Evolutionary conservation across 345 rosid species (phyloP).

Genomic region (Mercurialis annua): DNA sequence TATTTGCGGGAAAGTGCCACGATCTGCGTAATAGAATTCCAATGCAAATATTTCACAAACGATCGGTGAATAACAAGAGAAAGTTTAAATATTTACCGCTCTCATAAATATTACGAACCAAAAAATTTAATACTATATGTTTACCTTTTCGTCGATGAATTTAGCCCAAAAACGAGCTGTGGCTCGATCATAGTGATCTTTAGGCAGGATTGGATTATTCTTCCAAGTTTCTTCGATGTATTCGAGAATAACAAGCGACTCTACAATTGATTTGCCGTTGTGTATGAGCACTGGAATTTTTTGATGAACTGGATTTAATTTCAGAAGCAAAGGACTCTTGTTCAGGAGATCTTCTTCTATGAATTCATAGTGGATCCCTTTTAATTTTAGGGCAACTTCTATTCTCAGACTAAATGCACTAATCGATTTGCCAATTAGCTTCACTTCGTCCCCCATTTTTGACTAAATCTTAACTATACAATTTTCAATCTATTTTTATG

Average conservation of each 20-base stretch:
- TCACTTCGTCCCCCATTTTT: conserved; percentile 12
- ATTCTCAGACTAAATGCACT: conserved; percentile 9
- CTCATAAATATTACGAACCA: too few species aligned
- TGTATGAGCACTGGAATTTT: conserved; percentile 20
- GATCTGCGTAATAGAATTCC: conserved; percentile 7
- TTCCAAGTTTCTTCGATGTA: conserved; percentile 22
- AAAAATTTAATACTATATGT: too few species aligned
- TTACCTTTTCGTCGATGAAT: conserved; percentile 12
- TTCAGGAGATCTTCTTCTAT: conserved; percentile 15
- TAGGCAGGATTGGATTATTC: conserved; percentile 13
- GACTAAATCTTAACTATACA: too few species aligned
- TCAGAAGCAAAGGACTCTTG: conserved; percentile 18
- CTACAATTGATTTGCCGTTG: conserved; percentile 20
- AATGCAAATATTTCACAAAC: too few species aligned
- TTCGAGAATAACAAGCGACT: conserved; percentile 19
- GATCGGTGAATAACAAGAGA: too few species aligned
- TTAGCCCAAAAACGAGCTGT: conserved; percentile 21
- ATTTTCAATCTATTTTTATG: not conserved
- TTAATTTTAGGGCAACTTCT: conserved; percentile 16
- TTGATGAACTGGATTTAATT: conserved; percentile 13
- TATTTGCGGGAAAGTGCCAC: not conserved
- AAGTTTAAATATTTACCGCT: too few species aligned
- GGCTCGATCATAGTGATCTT: conserved; percentile 10
- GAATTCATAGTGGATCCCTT: conserved; percentile 16
- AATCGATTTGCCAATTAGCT: conserved; percentile 12